A percentile compares a stretch with the other conserved stretches of the same genome.
Evolutionary conservation across 1,284 basidiomycete species (phyloP).

Genomic region (Malassezia caprae): DNA sequence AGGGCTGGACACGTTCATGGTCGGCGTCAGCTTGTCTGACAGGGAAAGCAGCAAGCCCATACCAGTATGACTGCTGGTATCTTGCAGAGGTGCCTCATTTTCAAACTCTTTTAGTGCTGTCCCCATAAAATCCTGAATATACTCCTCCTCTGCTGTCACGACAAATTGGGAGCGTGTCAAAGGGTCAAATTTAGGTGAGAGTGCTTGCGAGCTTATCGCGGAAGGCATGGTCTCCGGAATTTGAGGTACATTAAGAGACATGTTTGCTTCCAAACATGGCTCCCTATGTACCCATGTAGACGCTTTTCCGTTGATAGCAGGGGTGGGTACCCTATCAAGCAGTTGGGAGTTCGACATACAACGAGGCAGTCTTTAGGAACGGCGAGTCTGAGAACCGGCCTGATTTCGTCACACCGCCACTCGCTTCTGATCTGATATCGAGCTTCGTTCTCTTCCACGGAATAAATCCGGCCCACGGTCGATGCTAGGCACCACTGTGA

Average conservation of each 20-base stretch:
- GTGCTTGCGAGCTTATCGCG: neutral
- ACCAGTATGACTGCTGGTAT: slow-evolving; percentile 3
- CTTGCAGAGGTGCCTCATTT: neutral
- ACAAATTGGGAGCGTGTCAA: neutral
- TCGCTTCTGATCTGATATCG: neutral
- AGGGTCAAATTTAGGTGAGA: neutral
- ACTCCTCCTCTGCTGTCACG: neutral
- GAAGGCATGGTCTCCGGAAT: neutral
- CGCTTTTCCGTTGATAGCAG: neutral
- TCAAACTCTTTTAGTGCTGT: neutral
- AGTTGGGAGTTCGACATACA: neutral
- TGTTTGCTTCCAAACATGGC: neutral
- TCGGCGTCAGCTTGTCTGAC: neutral
- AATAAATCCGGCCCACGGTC: neutral
- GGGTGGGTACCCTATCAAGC: neutral
- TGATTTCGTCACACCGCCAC: neutral
- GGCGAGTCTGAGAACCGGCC: neutral
- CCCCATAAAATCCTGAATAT: slow-evolving; percentile 1
- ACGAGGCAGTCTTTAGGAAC: neutral
- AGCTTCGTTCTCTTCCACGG: neutral
- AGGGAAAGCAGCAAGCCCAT: slow-evolving; percentile 13
- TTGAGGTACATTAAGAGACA: neutral
- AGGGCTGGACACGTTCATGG: neutral
- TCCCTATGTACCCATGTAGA: neutral
- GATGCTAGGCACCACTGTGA: neutral